Percentiles rank a stretch among this genome's conserved stretches.
Evolutionary conservation across 2,329 filamentous ascomycete genomes (phyloP).

Genomic region (Orbilia oligospora): DNA sequence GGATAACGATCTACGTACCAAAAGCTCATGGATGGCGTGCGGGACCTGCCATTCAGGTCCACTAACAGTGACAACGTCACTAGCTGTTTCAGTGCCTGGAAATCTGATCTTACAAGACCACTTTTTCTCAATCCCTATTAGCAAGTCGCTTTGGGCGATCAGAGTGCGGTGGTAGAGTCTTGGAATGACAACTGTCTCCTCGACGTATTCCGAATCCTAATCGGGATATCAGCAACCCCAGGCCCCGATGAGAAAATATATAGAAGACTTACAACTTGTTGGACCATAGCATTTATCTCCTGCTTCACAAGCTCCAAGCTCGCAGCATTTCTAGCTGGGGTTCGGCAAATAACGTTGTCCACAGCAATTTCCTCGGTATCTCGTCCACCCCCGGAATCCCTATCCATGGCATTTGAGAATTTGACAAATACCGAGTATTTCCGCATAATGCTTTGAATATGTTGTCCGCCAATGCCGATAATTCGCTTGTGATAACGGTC

Average conservation of each 20-base stretch:
- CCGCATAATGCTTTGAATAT: conserved; percentile 99
- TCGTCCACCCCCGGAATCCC: conserved; percentile 79
- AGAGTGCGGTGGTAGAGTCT: conserved; percentile 95
- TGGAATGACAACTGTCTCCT: conserved; percentile 64
- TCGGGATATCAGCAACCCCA: conserved; percentile 6
- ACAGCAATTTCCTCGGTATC: conserved; percentile 95
- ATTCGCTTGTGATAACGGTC: conserved; percentile 99
- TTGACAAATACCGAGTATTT: conserved; percentile 99
- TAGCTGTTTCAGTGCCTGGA: conserved; percentile 96
- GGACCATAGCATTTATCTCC: conserved; percentile 99
- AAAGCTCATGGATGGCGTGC: conserved; percentile 93
- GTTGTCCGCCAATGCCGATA: conserved; percentile 97
- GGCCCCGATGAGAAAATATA: background rate
- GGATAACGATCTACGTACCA: conserved; percentile 72
- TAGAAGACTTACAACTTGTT: conserved; percentile 79
- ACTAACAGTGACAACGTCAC: conserved; percentile 94
- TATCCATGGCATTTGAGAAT: conserved; percentile 99
- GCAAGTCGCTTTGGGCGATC: conserved; percentile 86
- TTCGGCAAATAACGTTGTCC: conserved; percentile 98
- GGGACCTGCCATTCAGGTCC: conserved; percentile 98
- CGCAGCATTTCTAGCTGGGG: conserved; percentile 94
- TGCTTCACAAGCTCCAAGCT: conserved; percentile 97
- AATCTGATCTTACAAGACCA: conserved; percentile 99
- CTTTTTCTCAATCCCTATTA: conserved; percentile 97
- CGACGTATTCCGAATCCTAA: conserved; percentile 81